Evolutionary conservation across 306 rosid genomes (phyloP).

Genomic region (Vigna nakashimae): DNA sequence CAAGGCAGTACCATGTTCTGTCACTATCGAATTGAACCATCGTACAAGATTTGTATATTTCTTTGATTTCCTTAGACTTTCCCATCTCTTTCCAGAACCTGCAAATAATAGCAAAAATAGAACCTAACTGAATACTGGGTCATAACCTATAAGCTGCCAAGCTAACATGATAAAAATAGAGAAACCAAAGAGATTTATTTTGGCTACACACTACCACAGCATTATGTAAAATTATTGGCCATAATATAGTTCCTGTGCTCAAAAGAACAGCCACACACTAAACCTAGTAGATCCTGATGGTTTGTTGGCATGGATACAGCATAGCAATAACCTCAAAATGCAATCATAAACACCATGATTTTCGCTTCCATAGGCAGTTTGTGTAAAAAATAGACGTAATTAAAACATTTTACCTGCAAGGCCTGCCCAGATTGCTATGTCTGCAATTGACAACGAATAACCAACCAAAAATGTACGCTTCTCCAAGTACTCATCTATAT

Average conservation of each 20-base stretch:
- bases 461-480: slow-evolving; percentile 67
- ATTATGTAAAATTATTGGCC: slow-evolving; percentile 1
- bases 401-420: slow-evolving; percentile 69
- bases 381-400: slow-evolving; percentile 1
- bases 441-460: slow-evolving; percentile 76
- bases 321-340: slow-evolving; percentile 28
- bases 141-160: not conserved
- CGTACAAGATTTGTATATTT: slow-evolving; percentile 80
- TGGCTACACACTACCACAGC: not conserved
- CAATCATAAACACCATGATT: not conserved
- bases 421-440: slow-evolving; percentile 84
- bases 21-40: slow-evolving; percentile 78
- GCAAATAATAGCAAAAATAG: slow-evolving; percentile 26
- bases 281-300: not conserved
- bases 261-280: slow-evolving; percentile 19
- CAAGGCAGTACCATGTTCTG: slow-evolving; percentile 60
- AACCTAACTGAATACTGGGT: not conserved
- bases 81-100: slow-evolving; percentile 95
- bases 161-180: slow-evolving; percentile 24
- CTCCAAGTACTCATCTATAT: slow-evolving; percentile 72
- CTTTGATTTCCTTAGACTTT: slow-evolving; percentile 88
- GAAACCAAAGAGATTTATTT: slow-evolving; percentile 1
- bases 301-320: slow-evolving; percentile 10
- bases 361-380: slow-evolving; percentile 18
- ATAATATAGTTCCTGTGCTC: not conserved